Conservation (phyloP, 352 stramenopile genomes). For the Vaucheria bursata region DNA sequence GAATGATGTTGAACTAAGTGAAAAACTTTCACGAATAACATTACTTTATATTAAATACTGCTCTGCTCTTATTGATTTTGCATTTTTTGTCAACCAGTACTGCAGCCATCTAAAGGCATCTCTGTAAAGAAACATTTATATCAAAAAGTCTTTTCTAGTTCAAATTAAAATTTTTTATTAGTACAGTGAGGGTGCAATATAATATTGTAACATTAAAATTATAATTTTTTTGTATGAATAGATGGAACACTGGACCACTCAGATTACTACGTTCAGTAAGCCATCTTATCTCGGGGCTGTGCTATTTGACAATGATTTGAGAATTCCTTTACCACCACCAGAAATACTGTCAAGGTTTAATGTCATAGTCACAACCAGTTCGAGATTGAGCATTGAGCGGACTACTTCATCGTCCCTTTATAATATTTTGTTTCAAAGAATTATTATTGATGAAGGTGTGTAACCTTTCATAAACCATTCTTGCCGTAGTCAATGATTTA, state of each 20-base stretch:
- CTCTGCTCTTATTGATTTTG: not conserved
- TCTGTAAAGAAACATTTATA: not conserved
- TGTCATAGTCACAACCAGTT: conserved; percentile 58
- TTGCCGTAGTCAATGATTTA: too few relatives aligned
- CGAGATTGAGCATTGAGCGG: conserved; percentile 40
- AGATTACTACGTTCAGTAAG: conserved; percentile 21
- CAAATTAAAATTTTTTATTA: not conserved
- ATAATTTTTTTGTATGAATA: not conserved
- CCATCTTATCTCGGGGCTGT: conserved; percentile 9
- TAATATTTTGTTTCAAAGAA: conserved; percentile 36
- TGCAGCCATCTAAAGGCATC: not conserved
- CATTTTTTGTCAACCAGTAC: not conserved
- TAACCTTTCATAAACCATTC: too few relatives aligned
- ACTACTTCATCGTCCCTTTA: conserved; percentile 15
- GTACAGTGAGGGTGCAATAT: not conserved
- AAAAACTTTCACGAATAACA: too few relatives aligned
- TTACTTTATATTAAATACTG: too few relatives aligned
- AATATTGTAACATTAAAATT: not conserved
- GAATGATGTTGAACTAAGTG: too few relatives aligned
- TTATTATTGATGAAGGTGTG: conserved; percentile 19
- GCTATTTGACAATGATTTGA: conserved; percentile 27
- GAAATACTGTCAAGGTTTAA: conserved; percentile 55
- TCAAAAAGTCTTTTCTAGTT: not conserved
- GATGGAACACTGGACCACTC: conserved; percentile 34
- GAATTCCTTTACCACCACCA: conserved; percentile 52